phyloP scores from a whole-genome alignment of 164 flowering plant species.

The Platanus orientalis region DNA sequence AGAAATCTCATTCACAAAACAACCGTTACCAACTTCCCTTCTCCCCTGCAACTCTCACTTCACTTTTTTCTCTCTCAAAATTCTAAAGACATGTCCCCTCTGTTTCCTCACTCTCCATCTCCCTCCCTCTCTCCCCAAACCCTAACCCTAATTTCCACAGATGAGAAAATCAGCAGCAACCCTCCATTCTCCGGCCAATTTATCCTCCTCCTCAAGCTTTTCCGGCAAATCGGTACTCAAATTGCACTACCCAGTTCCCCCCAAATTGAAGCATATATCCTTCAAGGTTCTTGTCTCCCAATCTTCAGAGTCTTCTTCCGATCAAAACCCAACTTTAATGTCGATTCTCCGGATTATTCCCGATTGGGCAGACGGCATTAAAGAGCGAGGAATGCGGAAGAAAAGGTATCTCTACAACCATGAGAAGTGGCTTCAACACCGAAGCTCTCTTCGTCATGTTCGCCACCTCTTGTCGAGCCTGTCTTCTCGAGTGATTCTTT shows the following conservation, averaged over 20 bases:
- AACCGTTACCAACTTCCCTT: slow-evolving; percentile 16
- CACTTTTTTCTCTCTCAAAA: neutral
- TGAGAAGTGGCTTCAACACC: slow-evolving; percentile 67
- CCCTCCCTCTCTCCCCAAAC: slow-evolving; percentile 19
- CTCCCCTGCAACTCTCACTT: slow-evolving; percentile 1
- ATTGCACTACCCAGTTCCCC: slow-evolving; percentile 17
- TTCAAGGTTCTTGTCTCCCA: slow-evolving; percentile 12
- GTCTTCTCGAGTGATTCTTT: slow-evolving; percentile 75
- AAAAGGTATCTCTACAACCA: slow-evolving; percentile 59
- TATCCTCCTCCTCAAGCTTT: slow-evolving; percentile 24
- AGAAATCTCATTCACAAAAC: slow-evolving; percentile 37
- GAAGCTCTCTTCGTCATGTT: slow-evolving; percentile 81
- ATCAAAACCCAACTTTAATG: slow-evolving; percentile 19
- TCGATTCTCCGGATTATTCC: slow-evolving; percentile 55
- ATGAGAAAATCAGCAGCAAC: slow-evolving; percentile 30
- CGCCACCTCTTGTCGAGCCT: slow-evolving; percentile 69
- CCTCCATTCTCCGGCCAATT: slow-evolving; percentile 17
- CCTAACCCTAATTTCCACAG: slow-evolving; percentile 21
- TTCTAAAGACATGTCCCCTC: slow-evolving; percentile 11
- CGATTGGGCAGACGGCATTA: slow-evolving; percentile 71
- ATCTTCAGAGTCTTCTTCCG: slow-evolving; percentile 14
- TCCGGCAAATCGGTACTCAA: slow-evolving; percentile 25
- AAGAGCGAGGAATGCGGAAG: slow-evolving; percentile 69
- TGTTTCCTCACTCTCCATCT: slow-evolving; percentile 19
- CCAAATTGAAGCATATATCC: slow-evolving; percentile 16